Percentiles rank a stretch among this genome's conserved stretches.
These are phyloP conservation scores for Pseudogymnoascus sp. DNA, from an alignment of 2,329 filamentous ascomycete species.

Conservation along the genomic window DNA sequence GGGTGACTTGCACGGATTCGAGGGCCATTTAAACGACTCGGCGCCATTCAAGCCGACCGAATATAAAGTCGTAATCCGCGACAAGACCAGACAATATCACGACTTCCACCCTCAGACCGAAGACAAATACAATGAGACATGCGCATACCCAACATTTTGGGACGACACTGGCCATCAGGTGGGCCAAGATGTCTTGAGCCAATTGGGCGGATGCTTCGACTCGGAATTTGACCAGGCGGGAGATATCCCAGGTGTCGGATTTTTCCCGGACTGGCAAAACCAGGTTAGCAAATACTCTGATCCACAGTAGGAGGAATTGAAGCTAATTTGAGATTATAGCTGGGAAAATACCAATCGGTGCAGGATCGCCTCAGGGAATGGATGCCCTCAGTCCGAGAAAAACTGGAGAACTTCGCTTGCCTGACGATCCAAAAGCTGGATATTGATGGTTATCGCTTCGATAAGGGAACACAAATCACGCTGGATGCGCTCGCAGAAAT, in stretches of 20 bases:
- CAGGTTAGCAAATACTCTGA: not conserved
- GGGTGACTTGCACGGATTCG: constrained; percentile 54
- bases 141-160: constrained; percentile 53
- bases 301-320: constrained; percentile 47
- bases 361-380: constrained; percentile 59
- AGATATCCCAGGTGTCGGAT: constrained; percentile 34
- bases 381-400: constrained; percentile 46
- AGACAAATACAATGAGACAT: constrained; percentile 42
- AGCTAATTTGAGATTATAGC: constrained; percentile 52
- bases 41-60: constrained; percentile 47
- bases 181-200: constrained; percentile 41
- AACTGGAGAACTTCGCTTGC: constrained; percentile 52
- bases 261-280: not conserved
- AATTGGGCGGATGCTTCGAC: constrained; percentile 25
- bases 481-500: constrained; percentile 52
- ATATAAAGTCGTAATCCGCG: constrained; percentile 38
- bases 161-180: constrained; percentile 45
- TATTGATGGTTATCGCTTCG: constrained; percentile 57
- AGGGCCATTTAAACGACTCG: constrained; percentile 47
- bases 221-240: constrained; percentile 48
- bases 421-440: constrained; percentile 52
- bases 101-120: constrained; percentile 34
- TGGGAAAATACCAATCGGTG: constrained; percentile 57
- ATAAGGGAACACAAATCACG: constrained; percentile 56
- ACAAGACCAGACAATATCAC: constrained; percentile 50